These are phyloP conservation scores for Narthecium ossifragum DNA, from an alignment of 106 monocot species.

Conservation along the genomic window DNA sequence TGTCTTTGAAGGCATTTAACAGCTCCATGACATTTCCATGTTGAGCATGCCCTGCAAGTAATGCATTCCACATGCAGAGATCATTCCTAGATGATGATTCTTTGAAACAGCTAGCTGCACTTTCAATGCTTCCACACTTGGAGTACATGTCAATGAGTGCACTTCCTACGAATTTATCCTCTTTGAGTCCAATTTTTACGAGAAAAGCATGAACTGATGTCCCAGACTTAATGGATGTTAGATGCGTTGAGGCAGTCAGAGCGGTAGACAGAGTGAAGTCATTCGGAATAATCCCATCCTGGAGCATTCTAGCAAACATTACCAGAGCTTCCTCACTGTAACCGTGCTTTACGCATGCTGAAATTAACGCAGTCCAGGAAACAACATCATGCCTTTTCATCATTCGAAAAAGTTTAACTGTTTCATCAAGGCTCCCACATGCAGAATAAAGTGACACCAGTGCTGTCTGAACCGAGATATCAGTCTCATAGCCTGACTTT, in stretches of 20 bases:
- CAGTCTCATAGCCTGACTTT: conserved; percentile 15
- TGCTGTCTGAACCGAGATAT: conserved; percentile 12
- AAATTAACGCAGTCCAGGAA: conserved; percentile 31
- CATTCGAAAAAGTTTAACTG: neutral
- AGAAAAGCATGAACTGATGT: conserved; percentile 12
- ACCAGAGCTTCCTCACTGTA: conserved; percentile 7
- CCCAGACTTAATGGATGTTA: conserved; percentile 6
- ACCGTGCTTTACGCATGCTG: conserved; percentile 10
- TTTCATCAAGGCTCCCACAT: conserved; percentile 4
- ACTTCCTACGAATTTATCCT: conserved; percentile 13
- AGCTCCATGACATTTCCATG: conserved; percentile 21
- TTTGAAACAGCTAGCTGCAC: conserved; percentile 12
- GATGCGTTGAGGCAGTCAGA: conserved; percentile 8
- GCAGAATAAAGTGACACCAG: conserved; percentile 19
- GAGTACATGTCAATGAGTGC: conserved; percentile 29
- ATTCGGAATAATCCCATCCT: conserved; percentile 14
- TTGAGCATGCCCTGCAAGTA: conserved; percentile 17
- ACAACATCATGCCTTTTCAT: conserved; percentile 12
- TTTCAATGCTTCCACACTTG: conserved; percentile 12
- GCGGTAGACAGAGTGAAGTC: conserved; percentile 15
- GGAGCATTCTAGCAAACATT: conserved; percentile 5
- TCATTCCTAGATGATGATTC: conserved; percentile 11
- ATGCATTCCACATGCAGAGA: conserved; percentile 17
- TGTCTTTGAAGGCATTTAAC: conserved; percentile 1
- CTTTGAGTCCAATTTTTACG: conserved; percentile 12